A percentile compares a stretch with the other conserved stretches of the same genome.
Conservation (phyloP, 768 basidiomycete genomes). For the Tricholoma terreum region DNA sequence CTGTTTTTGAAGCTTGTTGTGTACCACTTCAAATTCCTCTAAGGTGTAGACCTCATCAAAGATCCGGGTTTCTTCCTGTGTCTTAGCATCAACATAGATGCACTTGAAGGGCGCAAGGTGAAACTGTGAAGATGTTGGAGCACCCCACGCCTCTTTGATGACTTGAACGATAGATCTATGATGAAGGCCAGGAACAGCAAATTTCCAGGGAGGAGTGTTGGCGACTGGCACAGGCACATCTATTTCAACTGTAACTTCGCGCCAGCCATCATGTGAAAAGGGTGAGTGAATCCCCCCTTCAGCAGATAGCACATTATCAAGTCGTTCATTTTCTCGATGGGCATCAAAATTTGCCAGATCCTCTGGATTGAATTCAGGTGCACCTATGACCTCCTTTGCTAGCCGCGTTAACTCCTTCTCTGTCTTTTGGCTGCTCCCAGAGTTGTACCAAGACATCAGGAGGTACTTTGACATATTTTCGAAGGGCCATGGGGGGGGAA, state of each 20-base stretch:
- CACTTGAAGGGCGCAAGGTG: conserved; percentile 20
- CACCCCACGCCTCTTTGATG: conserved; percentile 18
- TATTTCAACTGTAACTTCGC: conserved; percentile 10
- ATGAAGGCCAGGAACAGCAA: conserved; percentile 21
- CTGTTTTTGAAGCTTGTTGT: conserved; percentile 15
- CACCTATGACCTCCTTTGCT: not conserved
- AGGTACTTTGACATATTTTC: not conserved
- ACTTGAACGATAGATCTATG: conserved; percentile 19
- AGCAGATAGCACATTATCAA: conserved; percentile 8
- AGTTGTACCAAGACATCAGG: not conserved
- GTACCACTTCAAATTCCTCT: conserved; percentile 20
- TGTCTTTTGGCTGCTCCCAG: not conserved
- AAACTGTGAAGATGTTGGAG: conserved; percentile 4
- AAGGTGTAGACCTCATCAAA: conserved; percentile 23
- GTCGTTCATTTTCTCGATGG: conserved; percentile 7
- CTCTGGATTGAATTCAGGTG: conserved; percentile 8
- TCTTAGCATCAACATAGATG: conserved; percentile 18
- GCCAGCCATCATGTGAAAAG: conserved; percentile 12
- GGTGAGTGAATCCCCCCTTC: not conserved
- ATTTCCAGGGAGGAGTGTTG: conserved; percentile 15
- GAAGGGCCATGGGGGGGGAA: conserved; percentile 18
- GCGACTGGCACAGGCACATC: conserved; percentile 8
- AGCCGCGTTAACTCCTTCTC: not conserved
- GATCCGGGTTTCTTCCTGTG: conserved; percentile 13
- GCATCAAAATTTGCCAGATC: conserved; percentile 12